A percentile compares a stretch with the other conserved stretches of the same genome.
Conservation (phyloP, 805 yeast genomes). For the Wickerhamiella kazuoi region DNA sequence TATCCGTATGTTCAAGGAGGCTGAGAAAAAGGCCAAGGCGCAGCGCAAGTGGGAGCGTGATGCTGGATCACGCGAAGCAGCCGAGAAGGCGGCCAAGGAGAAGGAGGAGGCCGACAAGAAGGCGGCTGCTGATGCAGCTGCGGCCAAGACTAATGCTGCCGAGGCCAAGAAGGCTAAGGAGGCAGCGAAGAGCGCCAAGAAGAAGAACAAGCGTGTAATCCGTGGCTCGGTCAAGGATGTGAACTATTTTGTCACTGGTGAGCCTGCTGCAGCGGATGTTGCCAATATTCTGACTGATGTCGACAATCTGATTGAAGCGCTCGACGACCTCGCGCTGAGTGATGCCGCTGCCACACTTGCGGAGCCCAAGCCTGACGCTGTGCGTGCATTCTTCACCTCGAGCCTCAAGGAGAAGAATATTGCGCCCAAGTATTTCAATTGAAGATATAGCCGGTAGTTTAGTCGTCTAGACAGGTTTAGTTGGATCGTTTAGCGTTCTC, state of each 20-base stretch:
- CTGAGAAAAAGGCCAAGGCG: slow-evolving; percentile 87
- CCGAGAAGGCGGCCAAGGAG: slow-evolving; percentile 73
- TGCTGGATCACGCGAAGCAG: slow-evolving; percentile 93
- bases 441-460: too few relatives aligned
- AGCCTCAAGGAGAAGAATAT: slow-evolving; percentile 12
- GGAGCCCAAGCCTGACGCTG: slow-evolving; percentile 36
- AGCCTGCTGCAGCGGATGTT: slow-evolving; percentile 43
- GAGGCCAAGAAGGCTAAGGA: slow-evolving; percentile 90
- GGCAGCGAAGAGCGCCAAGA: slow-evolving; percentile 73
- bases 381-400: slow-evolving; percentile 23
- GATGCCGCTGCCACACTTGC: slow-evolving; percentile 55
- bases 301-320: slow-evolving; percentile 56
- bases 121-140: slow-evolving; percentile 59
- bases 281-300: slow-evolving; percentile 38
- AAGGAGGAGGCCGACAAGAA: slow-evolving; percentile 78
- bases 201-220: slow-evolving; percentile 85
- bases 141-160: slow-evolving; percentile 46
- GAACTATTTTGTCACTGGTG: slow-evolving; percentile 62
- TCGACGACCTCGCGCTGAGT: slow-evolving; percentile 63
- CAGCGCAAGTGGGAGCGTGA: slow-evolving; percentile 94
- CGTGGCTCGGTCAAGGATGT: slow-evolving; percentile 71
- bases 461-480: too few relatives aligned
- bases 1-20: slow-evolving; percentile 81
- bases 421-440: slow-evolving; percentile 17
- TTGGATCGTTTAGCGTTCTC: too few relatives aligned